Base-by-base conservation (phyloP, 768 basidiomycete species). In the Chalciporus chontae region DNA sequence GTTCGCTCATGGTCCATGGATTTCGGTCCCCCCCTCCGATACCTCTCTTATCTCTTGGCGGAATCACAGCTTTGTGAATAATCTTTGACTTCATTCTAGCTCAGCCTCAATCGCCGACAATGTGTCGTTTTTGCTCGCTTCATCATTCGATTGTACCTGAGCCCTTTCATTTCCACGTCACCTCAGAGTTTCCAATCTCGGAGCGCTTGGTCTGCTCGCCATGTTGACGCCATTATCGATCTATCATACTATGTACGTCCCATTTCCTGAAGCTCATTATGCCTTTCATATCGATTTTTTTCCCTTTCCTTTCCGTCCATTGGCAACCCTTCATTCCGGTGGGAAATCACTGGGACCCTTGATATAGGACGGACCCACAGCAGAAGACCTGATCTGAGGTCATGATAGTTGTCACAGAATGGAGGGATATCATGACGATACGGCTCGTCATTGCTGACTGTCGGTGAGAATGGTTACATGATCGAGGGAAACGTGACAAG, bases 291-390 rank as follows among this genome's bases (percentile, higher is more conserved):
- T 26, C 34, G 18, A n/a, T 17, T n/a, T 21, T 11, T 14, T 27
- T 17, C 29, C n/a, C 8, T 26, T 17, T 45, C 36, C 13, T 21
- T 21, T 37, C 15, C 14, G 18, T 40, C 39, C 44, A 56, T 38
- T 52, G 61, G 50, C 48, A 49, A 58, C 61, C 55, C 53, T 58
- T 54, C n/a, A n/a, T n/a, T n/a, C 47, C 4, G 31, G 49, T 58
- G 58, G 62, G 58, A 64, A 61, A 39, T 6, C 1, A 5, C 14
- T n/a, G 3, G 34, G 29, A 27, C 21, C 18, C 39, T 48, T 40
- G 43, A n/a, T 39, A 8, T 27, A 36, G 27, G 19, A 21, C 23
- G n/a, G 15, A 36, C 39, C 27, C 43, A 36, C 39, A 48, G 27
- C 37, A 36, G 26, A 21, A 21, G 18, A 23, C 17, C 23, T 11